Evolutionary conservation across 805 yeast genomes (phyloP).

Genomic region (Hanseniaspora hatyaiensis): DNA sequence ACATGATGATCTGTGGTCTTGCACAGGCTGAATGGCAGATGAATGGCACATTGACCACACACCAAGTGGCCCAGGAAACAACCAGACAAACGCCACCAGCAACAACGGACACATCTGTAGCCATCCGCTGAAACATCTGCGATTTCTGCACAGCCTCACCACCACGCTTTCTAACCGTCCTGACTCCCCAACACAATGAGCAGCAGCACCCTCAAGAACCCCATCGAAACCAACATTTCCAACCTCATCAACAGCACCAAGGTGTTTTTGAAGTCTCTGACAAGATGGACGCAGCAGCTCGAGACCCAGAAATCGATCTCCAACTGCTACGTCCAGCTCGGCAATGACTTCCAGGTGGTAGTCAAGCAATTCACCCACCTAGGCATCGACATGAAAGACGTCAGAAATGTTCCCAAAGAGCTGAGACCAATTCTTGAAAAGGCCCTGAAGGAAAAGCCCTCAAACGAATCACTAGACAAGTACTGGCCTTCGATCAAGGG

Average conservation of each 20-base stretch:
- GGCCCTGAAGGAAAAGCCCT: slow-evolving; percentile 73
- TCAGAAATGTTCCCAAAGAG: slow-evolving; percentile 83
- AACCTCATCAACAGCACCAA: slow-evolving; percentile 77
- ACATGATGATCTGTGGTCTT: too few species aligned
- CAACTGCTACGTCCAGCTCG: slow-evolving; percentile 79
- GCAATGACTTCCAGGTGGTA: slow-evolving; percentile 84
- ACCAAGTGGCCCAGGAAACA: too few species aligned
- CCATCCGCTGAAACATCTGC: too few species aligned
- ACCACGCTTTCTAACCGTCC: too few species aligned
- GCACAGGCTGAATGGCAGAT: too few species aligned
- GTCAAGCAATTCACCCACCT: slow-evolving; percentile 66
- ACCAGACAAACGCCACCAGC: too few species aligned
- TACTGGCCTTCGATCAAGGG: slow-evolving; percentile 77
- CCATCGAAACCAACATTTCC: slow-evolving; percentile 70
- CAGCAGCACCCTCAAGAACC: slow-evolving; percentile 24
- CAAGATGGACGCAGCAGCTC: slow-evolving; percentile 78
- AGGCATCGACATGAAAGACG: slow-evolving; percentile 69
- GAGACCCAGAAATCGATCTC: slow-evolving; percentile 78
- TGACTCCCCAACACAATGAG: too few species aligned
- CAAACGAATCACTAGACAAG: slow-evolving; percentile 66
- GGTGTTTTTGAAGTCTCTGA: slow-evolving; percentile 69
- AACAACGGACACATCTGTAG: too few species aligned
- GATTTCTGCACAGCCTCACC: too few species aligned
- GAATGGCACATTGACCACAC: too few species aligned
- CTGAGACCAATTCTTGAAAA: slow-evolving; percentile 70